phyloP scores from a whole-genome alignment of 2,329 filamentous ascomycete species.

The Diaporthe sp. region DNA sequence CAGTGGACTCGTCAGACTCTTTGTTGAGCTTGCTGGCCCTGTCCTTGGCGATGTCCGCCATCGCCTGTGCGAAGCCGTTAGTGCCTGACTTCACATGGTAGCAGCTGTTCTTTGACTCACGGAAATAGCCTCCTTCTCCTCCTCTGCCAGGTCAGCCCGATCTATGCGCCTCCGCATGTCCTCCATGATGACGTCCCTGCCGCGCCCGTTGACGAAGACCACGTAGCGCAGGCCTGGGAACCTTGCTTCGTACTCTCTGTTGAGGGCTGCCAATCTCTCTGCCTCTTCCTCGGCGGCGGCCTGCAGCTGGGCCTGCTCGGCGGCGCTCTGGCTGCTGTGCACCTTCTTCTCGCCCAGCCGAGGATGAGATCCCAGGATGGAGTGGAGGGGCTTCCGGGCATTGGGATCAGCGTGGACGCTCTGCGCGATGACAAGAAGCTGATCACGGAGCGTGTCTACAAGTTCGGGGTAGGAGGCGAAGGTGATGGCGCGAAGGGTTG shows the following conservation, averaged over 20 bases:
- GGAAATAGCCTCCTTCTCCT: conserved; percentile 81
- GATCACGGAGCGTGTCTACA: conserved; percentile 74
- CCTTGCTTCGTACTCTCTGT: conserved; percentile 81
- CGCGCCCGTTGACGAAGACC: conserved; percentile 90
- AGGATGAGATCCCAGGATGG: conserved; percentile 85
- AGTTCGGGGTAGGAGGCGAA: conserved; percentile 79
- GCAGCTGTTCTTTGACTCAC: conserved; percentile 60
- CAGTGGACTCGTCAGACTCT: conserved; percentile 38
- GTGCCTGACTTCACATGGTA: conserved; percentile 35
- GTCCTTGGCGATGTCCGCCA: conserved; percentile 92
- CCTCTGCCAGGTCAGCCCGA: conserved; percentile 73
- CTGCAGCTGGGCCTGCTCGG: conserved; percentile 85
- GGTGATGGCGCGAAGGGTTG: conserved; percentile 68
- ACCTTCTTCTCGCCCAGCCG: conserved; percentile 85
- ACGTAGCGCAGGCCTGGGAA: conserved; percentile 91
- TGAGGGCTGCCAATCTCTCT: conserved; percentile 72
- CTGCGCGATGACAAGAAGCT: conserved; percentile 69
- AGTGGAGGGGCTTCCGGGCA: conserved; percentile 72
- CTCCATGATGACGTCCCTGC: conserved; percentile 80
- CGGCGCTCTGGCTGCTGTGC: conserved; percentile 84
- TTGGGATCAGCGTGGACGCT: conserved; percentile 62
- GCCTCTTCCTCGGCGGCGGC: conserved; percentile 69
- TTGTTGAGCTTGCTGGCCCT: conserved; percentile 74
- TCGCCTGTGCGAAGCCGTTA: conserved; percentile 71
- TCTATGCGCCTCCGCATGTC: conserved; percentile 85